Conservation (phyloP, 345 rosid species). For the Orychophragmus violaceus region DNA sequence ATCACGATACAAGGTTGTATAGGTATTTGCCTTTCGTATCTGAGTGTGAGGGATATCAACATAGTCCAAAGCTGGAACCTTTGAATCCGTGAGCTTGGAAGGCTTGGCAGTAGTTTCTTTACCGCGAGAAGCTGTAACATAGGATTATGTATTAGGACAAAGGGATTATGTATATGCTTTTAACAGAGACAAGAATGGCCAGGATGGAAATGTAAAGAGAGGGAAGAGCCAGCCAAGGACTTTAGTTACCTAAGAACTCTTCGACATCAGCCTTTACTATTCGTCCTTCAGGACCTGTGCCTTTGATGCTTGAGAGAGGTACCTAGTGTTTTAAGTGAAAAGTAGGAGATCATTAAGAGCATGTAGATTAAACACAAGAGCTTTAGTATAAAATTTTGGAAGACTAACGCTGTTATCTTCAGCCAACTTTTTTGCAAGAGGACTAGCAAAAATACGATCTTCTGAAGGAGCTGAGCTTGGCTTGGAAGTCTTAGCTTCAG, state of each 20-base stretch:
- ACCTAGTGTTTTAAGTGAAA: conserved; percentile 42
- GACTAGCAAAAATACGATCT: conserved; percentile 87
- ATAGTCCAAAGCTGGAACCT: conserved; percentile 61
- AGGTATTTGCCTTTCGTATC: conserved; percentile 67
- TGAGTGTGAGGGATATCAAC: conserved; percentile 88
- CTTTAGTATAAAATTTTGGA: not conserved
- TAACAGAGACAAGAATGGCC: not conserved
- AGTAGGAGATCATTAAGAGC: not conserved
- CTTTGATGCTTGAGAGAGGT: conserved; percentile 72
- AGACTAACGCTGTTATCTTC: conserved; percentile 72
- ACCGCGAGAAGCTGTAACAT: conserved; percentile 58
- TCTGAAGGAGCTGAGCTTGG: conserved; percentile 42
- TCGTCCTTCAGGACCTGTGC: conserved; percentile 87
- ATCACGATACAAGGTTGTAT: not conserved
- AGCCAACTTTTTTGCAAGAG: conserved; percentile 84
- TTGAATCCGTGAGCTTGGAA: conserved; percentile 39
- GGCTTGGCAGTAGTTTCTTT: conserved; percentile 57
- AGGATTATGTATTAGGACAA: conserved; percentile 8
- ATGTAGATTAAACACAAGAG: not conserved
- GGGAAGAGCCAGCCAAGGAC: not conserved
- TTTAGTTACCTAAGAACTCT: conserved; percentile 70
- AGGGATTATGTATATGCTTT: not conserved
- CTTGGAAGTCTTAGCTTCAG: conserved; percentile 56
- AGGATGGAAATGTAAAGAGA: not conserved
- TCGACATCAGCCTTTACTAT: conserved; percentile 91